Base-by-base conservation (phyloP, 495 filamentous ascomycete genomes). In the Tetracladium marchalianum region DNA sequence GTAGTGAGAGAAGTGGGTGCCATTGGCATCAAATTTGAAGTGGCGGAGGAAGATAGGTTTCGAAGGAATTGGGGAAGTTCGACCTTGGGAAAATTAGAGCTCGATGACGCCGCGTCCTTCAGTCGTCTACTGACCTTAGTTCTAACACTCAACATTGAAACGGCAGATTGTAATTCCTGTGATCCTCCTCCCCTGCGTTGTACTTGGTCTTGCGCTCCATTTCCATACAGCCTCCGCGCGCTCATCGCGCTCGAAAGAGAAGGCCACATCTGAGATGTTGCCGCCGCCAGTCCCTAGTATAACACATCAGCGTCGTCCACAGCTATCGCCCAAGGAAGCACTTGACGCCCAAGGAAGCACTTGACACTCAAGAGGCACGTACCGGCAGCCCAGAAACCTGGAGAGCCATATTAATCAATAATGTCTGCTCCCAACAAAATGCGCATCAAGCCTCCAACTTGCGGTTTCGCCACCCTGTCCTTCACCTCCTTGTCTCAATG, bases 211-310 rank as follows among this genome's bases (percentile, higher is more conserved):
- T 53, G 50, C 15, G 33, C 18, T 31, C 43, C 35, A 12, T 43
- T 27, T 11, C 43, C 44, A 11, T 64, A 16, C 16, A 36, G 54
- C 55, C 62, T 62, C 62, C 66, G 67, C 13, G 65, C 43, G 13
- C 61, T 53, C 40, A 79, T 55, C 15, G 68, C 61, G 48, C 62
- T 69, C 34, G 69, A 64, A 47, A 80, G 65, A 13, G 73, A 73
- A 17, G 77, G 75, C 72, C 71, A 77, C 49, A 77, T 47, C 35
- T 77, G 72, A 40, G 68, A 61, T 1, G 72, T 69, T 47, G 68
- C 67, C 34, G 70, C 67, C 41, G 67, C 68, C 43, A 77, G 62
- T 42, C 59, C 65, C 69, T 73, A 47, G 38, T 46, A 32, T 31
- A 15, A 12, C 13, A 24, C 6, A 41, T 50, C 41, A 50, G 47